These are phyloP conservation scores for Helianthus annuus DNA, from an alignment of 129 eudicot species.

Conservation along the genomic window DNA sequence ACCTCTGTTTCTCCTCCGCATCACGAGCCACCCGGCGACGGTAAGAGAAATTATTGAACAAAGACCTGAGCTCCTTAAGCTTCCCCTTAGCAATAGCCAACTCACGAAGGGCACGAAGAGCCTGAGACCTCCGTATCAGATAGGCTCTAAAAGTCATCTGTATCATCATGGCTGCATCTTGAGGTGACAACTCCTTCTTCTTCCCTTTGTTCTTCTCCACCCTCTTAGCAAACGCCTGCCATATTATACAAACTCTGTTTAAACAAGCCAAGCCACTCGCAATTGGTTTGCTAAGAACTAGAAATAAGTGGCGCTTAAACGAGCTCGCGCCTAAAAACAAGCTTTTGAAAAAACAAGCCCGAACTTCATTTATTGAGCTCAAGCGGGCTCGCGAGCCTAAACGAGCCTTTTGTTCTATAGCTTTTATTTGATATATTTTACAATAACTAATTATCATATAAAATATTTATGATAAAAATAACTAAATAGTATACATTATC, in stretches of 20 bases:
- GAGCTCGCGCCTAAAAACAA: too few relatives aligned
- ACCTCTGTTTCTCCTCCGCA: conserved; percentile 86
- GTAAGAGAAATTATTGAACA: conserved; percentile 93
- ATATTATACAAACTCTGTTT: background rate
- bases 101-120: conserved; percentile 88
- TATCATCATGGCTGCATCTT: conserved; percentile 81
- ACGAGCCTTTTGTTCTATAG: too few relatives aligned
- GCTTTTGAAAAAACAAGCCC: too few relatives aligned
- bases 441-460: too few relatives aligned
- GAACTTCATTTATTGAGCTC: too few relatives aligned
- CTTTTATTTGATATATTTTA: too few relatives aligned
- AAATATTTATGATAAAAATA: too few relatives aligned
- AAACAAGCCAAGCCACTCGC: too few relatives aligned
- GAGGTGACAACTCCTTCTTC: conserved; percentile 79
- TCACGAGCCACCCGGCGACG: conserved; percentile 71
- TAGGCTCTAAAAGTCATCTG: conserved; percentile 77
- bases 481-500: too few relatives aligned
- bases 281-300: too few relatives aligned
- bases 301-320: too few relatives aligned
- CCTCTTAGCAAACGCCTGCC: conserved; percentile 68
- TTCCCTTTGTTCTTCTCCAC: conserved; percentile 65
- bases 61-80: conserved; percentile 86
- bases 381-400: too few relatives aligned
- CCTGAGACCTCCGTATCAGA: conserved; percentile 73
- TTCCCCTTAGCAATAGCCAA: conserved; percentile 88